phyloP scores from a whole-genome alignment of 805 yeast species.

The Barnettozyma vustinii region DNA sequence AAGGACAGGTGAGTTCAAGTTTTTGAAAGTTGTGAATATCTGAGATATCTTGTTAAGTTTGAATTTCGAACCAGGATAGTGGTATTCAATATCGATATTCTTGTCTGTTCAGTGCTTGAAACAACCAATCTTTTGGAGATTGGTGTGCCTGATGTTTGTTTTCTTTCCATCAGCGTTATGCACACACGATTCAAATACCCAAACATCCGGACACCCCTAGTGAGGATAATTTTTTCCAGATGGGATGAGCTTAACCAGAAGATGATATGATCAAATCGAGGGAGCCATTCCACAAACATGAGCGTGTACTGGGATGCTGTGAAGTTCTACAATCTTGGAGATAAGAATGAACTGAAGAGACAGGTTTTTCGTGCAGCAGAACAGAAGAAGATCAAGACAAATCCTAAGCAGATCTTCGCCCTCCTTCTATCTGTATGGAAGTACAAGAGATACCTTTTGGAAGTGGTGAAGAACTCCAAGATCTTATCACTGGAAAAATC shows the following conservation, averaged over 20 bases:
- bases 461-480: conserved; percentile 61
- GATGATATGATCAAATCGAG: not conserved
- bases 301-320: conserved; percentile 11
- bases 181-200: not conserved
- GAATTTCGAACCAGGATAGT: not conserved
- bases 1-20: not conserved
- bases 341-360: conserved; percentile 8
- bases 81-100: not conserved
- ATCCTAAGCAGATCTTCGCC: conserved; percentile 86
- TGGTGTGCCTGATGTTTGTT: not conserved
- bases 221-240: not conserved
- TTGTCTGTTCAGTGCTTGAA: not conserved
- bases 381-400: conserved; percentile 43
- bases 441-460: conserved; percentile 58
- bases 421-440: conserved; percentile 72
- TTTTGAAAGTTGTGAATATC: too few species aligned
- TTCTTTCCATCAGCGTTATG: not conserved
- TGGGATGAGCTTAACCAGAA: conserved; percentile 4
- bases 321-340: conserved; percentile 5
- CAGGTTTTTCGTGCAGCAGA: conserved; percentile 44
- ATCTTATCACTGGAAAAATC: conserved; percentile 51
- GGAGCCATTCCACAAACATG: not conserved
- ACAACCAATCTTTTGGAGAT: not conserved
- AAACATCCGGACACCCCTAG: conserved; percentile 3
- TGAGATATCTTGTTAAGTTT: not conserved